Percentiles rank a stretch among this genome's conserved stretches.
Conservation (phyloP, 2,329 filamentous ascomycete genomes). For the Xylariaceae sp. region DNA sequence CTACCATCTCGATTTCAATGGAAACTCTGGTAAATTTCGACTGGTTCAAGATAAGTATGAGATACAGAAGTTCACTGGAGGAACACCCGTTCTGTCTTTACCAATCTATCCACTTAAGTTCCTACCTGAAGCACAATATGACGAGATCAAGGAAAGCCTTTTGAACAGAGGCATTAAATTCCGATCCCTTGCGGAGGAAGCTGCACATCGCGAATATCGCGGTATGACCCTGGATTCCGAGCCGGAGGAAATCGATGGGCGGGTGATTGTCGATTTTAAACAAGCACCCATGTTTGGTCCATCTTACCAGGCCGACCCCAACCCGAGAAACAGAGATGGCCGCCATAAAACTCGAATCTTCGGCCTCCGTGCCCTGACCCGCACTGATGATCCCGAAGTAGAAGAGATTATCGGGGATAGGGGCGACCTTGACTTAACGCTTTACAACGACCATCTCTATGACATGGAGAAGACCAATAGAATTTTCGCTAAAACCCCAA, state of each 20-base stretch:
- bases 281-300: conserved; percentile 5
- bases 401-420: conserved; percentile 6
- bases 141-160: conserved; percentile 1
- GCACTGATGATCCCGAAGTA: conserved; percentile 3
- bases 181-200: conserved; percentile 6
- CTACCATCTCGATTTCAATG: conserved; percentile 10
- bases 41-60: conserved; percentile 9
- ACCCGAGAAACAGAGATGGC: not conserved
- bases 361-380: conserved; percentile 11
- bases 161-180: conserved; percentile 7
- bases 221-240: conserved; percentile 8
- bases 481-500: conserved; percentile 7
- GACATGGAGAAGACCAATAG: conserved; percentile 11
- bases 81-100: conserved; percentile 1
- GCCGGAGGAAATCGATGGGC: conserved; percentile 5
- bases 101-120: conserved; percentile 6
- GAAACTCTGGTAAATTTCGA: conserved; percentile 8
- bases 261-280: conserved; percentile 11
- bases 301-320: not conserved
- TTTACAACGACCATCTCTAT: conserved; percentile 13
- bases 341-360: conserved; percentile 3
- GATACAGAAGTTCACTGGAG: conserved; percentile 9
- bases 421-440: conserved; percentile 5
- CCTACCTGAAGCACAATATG: not conserved
- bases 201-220: conserved; percentile 13